Evolutionary conservation across 106 monocot species (phyloP).

Genomic region (Vanilla planifolia): DNA sequence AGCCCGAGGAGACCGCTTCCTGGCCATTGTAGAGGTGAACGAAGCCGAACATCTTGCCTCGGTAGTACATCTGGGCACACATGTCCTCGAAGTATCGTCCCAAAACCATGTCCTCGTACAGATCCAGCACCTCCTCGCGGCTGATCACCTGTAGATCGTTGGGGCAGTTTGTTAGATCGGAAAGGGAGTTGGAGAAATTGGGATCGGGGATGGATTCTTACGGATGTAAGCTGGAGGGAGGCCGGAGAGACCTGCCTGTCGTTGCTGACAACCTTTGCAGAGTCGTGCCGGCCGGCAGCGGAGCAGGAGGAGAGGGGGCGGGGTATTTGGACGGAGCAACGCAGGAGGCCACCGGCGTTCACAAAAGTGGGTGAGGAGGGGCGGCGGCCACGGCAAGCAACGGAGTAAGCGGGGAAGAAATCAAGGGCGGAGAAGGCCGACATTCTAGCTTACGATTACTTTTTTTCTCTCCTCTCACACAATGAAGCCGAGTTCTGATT

Average conservation of each 20-base stretch:
- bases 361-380: not conserved
- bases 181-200: too few species aligned
- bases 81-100: constrained; percentile 91
- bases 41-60: constrained; percentile 97
- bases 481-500: too few species aligned
- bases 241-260: constrained; percentile 5
- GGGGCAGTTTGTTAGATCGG: not conserved
- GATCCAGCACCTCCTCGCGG: constrained; percentile 61
- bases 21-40: constrained; percentile 99
- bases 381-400: not conserved
- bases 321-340: too few species aligned
- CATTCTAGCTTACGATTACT: constrained; percentile 13
- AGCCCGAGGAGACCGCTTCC: constrained; percentile 93
- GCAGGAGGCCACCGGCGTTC: not conserved
- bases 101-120: constrained; percentile 95
- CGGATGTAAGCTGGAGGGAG: too few species aligned
- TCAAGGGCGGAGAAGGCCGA: constrained; percentile 37
- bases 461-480: too few species aligned
- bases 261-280: constrained; percentile 38
- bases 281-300: constrained; percentile 34
- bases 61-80: constrained; percentile 99
- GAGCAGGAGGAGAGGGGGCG: too few species aligned
- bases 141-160: constrained; percentile 36
- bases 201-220: not conserved
- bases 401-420: constrained; percentile 3